Evolutionary conservation across 371 early-diverging fungal species (phyloP), one percentile per base, ranked within the genome.

Genomic region (Zychaea mexicana): DNA sequence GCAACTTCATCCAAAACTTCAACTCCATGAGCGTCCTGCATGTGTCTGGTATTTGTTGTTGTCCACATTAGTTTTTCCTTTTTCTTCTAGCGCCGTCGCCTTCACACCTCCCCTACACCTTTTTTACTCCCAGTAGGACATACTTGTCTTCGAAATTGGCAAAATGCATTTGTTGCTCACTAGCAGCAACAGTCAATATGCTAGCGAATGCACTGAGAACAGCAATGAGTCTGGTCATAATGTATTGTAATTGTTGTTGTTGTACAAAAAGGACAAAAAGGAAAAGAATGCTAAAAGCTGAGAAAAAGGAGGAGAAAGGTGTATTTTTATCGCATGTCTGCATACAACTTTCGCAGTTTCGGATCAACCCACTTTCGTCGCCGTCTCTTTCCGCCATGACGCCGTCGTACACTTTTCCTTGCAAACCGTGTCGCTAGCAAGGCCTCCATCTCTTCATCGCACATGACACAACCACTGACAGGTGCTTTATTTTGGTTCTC

Each of bases 391-490:
- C 68, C 66, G n/a, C 73, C 62, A 22, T 58, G 31, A n/a, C 70
- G 39, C 30, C 73, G 52, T 13, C 71, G 59, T 19, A 64, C 64
- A 17, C 64, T 60, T 47, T 70, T 65, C 17, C 69, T 53, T n/a
- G 64, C 73, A 63, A 67, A 77, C 75, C 76, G 69, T 21, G 78
- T 82, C 32, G 73, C 71, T 19, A 84, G 52, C 17, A 84, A 56
- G 7, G 53, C 57, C 19, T 74, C 79, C 46, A 81, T 74, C 27
- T 81, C 84, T 30, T 79, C 81, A 60, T 80, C 83, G 59, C 83
- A 83, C 55, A 79, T 65, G n/a, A 84, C 63, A 39, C 84, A 84
- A 0, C 78, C 81, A 9, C 42, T 49, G 27, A 79, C 39, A 26
- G 81, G 74, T 19, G 67, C 67, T 31, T 64, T 70, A 38, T 70